Base-by-base conservation (phyloP, 164 flowering plant species). In the Dillenia turbinata region DNA sequence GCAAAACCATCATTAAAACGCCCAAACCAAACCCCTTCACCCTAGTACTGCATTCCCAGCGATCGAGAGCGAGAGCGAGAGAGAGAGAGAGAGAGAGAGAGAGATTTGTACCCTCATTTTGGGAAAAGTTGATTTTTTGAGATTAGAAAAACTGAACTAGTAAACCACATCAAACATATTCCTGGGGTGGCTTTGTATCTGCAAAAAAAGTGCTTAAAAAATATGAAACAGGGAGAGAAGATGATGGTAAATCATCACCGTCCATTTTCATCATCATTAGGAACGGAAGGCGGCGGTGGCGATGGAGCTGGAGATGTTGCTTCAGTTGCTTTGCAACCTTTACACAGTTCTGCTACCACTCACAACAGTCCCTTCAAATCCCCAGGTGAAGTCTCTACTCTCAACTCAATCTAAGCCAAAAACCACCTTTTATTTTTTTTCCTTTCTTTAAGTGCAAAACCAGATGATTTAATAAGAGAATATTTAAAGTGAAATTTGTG, bases 311-410 rank as follows among this genome's bases (percentile, higher is more conserved):
- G n/a, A 17, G n/a, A 4, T 33, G 40, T 33, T 33, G 40, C 40
- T 33, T 33, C 40, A 5, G 40, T 5, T 33, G 40, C 40, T 49
- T 53, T 45, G 59, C 67, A 59, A 67, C 60, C 72, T 63, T 63
- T 69, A 59, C 55, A 57, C 63, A 44, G 57, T 53, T 45, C 72
- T 52, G 40, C 40, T 33, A 33, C 40, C 19, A 52, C 26, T 16
- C 47, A 54, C 51, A 12, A 40, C 61, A 43, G 56, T 55, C 15
- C 64, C 57, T 63, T 40, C 67, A 58, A 59, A 64, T 69, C 68
- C 72, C 52, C 67, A 63, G 72, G 72, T 69, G 45, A 14, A 22
- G 46, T 46, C 48, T 16, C 17, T 15, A 17, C 24, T 59, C 17
- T 14, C 19, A 5, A 33, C 40, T 33, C 40, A 33, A 33, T 33